Percentiles rank a stretch among this genome's conserved stretches.
phyloP scores from a whole-genome alignment of 2,329 filamentous ascomycete species.

The Coniochaeta sp. region DNA sequence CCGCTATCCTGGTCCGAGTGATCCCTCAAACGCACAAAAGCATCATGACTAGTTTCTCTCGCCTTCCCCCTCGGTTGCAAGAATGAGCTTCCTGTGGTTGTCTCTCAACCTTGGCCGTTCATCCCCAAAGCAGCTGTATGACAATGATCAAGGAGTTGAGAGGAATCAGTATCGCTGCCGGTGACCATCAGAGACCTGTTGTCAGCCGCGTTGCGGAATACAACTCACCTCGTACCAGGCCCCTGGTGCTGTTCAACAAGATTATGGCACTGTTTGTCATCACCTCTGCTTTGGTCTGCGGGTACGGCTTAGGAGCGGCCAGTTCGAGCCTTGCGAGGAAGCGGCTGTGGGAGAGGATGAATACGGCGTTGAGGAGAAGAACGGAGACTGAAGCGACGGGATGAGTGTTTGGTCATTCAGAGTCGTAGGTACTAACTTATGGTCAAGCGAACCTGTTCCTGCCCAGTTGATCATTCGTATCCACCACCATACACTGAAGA shows the following conservation, averaged over 20 bases:
- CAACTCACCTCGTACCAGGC: background rate
- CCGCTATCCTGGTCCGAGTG: background rate
- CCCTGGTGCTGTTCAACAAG: background rate
- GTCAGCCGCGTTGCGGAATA: background rate
- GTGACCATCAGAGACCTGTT: background rate
- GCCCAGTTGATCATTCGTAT: background rate
- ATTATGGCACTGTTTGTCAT: background rate
- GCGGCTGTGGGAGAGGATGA: slow-evolving; percentile 1
- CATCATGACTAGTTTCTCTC: background rate
- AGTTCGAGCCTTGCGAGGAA: background rate
- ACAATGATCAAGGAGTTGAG: background rate
- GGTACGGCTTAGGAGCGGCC: background rate
- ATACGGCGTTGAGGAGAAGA: background rate
- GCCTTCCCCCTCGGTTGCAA: background rate
- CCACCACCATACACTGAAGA: background rate
- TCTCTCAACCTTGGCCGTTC: background rate
- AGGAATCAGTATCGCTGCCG: background rate
- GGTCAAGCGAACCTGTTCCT: background rate
- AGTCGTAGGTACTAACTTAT: background rate
- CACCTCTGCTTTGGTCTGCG: background rate
- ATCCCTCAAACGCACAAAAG: background rate
- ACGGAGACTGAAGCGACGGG: background rate
- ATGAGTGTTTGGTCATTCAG: background rate
- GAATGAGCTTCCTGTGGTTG: background rate
- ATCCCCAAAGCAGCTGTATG: background rate